Conservation (phyloP, 805 yeast genomes). For the Danielozyma ontarioensis region DNA sequence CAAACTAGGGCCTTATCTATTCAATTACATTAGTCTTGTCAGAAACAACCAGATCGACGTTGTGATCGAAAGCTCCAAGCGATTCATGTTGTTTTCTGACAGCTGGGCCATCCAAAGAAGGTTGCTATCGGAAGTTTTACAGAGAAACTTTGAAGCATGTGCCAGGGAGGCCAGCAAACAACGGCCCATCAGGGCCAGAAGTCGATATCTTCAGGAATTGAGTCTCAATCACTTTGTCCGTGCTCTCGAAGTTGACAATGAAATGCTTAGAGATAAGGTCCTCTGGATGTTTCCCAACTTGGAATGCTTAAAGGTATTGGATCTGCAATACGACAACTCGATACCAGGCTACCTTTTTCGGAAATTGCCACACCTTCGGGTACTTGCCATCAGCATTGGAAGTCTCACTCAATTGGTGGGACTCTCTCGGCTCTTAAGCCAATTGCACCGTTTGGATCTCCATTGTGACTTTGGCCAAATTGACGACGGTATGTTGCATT, state of each 20-base stretch:
- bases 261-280: conserved; percentile 8
- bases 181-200: conserved; percentile 5
- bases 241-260: conserved; percentile 20
- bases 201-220: conserved; percentile 11
- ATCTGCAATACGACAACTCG: conserved; percentile 2
- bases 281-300: conserved; percentile 15
- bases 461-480: conserved; percentile 15
- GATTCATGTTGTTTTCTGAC: conserved; percentile 16
- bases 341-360: neutral
- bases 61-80: conserved; percentile 15
- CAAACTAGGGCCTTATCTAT: conserved; percentile 15
- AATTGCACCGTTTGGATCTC: conserved; percentile 13
- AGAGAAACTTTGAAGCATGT: conserved; percentile 10
- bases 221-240: conserved; percentile 14
- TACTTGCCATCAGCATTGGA: neutral
- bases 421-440: conserved; percentile 1
- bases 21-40: conserved; percentile 18
- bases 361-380: neutral
- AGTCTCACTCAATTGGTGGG: neutral
- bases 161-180: conserved; percentile 10
- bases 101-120: conserved; percentile 10
- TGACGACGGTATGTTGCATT: conserved; percentile 1
- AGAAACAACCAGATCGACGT: conserved; percentile 24
- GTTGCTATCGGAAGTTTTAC: conserved; percentile 16
- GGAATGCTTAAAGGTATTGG: conserved; percentile 15